Conservation (phyloP, 1,284 basidiomycete species). For the Dichomitus squalens region DNA sequence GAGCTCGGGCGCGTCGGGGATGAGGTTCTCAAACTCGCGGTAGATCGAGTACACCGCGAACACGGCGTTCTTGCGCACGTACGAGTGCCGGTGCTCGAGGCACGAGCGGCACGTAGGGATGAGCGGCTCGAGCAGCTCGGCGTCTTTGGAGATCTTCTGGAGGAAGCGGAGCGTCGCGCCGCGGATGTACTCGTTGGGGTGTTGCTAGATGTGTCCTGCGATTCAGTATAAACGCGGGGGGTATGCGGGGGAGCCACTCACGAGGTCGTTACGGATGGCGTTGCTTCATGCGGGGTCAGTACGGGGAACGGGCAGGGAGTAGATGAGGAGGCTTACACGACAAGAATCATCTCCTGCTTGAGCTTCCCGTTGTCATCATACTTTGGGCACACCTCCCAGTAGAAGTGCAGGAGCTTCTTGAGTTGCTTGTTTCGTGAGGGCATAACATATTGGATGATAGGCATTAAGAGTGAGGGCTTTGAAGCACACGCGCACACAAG, state of each 20-base stretch:
- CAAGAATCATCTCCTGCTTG: constrained; percentile 99
- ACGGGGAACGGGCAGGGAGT: constrained; percentile 4
- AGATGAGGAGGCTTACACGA: constrained; percentile 63
- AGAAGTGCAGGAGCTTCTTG: constrained; percentile 98
- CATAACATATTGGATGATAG: constrained; percentile 97
- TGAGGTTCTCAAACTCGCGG: constrained; percentile 91
- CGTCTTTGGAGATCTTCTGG: constrained; percentile 93
- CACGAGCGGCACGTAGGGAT: constrained; percentile 93
- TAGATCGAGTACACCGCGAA: constrained; percentile 96
- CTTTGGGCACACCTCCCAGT: constrained; percentile 99
- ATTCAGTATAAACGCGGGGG: constrained; percentile 1
- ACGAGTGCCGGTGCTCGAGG: constrained; percentile 97
- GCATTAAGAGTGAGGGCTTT: constrained; percentile 92
- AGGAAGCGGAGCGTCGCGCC: constrained; percentile 96
- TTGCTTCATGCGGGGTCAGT: constrained; percentile 59
- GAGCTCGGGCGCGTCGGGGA: constrained; percentile 96
- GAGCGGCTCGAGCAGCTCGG: constrained; percentile 94
- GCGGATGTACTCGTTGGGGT: constrained; percentile 99
- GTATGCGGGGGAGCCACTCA: constrained; percentile 42
- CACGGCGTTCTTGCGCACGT: constrained; percentile 98
- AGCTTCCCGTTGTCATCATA: constrained; percentile 96
- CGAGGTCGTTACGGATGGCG: constrained; percentile 96
- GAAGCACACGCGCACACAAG: constrained; percentile 8
- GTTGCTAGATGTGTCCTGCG: constrained; percentile 67
- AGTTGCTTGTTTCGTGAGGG: constrained; percentile 96